Evolutionary conservation across 2,329 filamentous ascomycete genomes (phyloP).

Genomic region (Fusarium virguliforme): DNA sequence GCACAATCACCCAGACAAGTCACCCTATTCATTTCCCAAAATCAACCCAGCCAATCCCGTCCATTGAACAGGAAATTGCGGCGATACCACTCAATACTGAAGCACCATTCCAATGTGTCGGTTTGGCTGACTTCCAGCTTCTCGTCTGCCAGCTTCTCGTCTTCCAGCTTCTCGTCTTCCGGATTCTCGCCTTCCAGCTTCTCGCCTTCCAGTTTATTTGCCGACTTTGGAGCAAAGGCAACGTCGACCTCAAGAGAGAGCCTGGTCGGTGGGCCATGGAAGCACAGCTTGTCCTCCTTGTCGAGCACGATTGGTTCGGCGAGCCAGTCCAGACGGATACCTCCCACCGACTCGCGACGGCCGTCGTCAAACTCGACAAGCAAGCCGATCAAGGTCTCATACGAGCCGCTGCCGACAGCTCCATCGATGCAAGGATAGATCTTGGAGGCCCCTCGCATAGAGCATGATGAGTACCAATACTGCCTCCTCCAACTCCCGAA

Average conservation of each 20-base stretch:
- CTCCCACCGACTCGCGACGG: neutral
- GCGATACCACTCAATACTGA: neutral
- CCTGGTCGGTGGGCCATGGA: too few relatives aligned
- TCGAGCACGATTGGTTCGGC: neutral
- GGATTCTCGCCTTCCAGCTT: neutral
- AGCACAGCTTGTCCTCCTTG: neutral
- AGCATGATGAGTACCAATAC: neutral
- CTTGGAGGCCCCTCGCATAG: neutral
- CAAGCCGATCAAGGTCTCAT: neutral
- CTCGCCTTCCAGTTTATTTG: neutral
- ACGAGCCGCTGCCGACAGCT: too few relatives aligned
- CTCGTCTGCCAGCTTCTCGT: neutral
- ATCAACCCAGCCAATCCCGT: neutral
- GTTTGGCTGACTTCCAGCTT: neutral
- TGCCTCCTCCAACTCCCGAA: neutral
- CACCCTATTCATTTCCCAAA: neutral
- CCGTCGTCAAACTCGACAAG: constrained; percentile 2
- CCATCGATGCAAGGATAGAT: neutral
- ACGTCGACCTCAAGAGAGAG: neutral
- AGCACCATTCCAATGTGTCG: neutral
- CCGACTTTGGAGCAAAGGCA: neutral
- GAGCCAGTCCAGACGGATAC: neutral
- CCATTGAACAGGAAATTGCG: neutral
- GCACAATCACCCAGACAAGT: neutral
- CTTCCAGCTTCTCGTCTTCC: neutral